Conservation (phyloP, 352 stramenopile species). For the Hyaloperonospora arabidopsidis region DNA sequence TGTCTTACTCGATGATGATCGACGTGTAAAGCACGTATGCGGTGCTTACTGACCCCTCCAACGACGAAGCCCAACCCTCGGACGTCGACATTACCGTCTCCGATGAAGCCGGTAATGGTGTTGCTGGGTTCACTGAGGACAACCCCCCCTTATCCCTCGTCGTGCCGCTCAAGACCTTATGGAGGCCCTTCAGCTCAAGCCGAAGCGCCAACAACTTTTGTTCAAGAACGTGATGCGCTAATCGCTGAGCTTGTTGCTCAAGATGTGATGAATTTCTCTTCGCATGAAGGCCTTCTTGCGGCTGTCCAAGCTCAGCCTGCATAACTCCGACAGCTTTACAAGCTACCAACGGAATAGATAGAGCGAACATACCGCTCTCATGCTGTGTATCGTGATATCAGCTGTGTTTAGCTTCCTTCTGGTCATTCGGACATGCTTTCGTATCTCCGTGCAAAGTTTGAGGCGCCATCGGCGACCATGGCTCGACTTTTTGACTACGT, state of each 20-base stretch:
- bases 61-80: not conserved
- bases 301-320: not conserved
- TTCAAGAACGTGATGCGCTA: not conserved
- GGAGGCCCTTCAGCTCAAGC: not conserved
- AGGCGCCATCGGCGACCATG: not conserved
- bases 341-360: not conserved
- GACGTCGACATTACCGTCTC: not conserved
- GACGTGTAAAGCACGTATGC: not conserved
- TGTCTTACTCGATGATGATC: not conserved
- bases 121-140: not conserved
- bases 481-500: not conserved
- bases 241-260: not conserved
- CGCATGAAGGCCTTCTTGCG: not conserved
- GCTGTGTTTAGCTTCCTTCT: not conserved
- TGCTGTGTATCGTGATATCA: not conserved
- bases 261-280: not conserved
- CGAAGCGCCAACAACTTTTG: slow-evolving; percentile 1
- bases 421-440: not conserved
- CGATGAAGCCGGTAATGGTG: not conserved
- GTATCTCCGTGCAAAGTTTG: not conserved
- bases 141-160: not conserved
- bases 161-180: not conserved
- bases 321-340: not conserved
- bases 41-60: not conserved
- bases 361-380: not conserved